Base-by-base conservation (phyloP, 352 stramenopile genomes). In the Phytophthora lateralis region DNA sequence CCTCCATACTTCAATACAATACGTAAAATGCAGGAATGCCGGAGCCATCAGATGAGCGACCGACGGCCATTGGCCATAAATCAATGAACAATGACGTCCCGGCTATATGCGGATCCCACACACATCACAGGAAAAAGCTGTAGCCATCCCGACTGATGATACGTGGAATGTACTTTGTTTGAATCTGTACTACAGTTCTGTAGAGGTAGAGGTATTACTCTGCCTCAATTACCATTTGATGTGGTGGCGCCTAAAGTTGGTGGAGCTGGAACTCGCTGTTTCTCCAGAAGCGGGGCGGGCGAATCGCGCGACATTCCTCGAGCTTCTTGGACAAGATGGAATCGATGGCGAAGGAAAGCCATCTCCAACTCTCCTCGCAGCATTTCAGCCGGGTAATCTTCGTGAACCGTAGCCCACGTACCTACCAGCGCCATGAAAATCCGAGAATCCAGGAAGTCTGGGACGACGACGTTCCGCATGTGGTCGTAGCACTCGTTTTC, bases 351-450 rank as follows among this genome's bases (percentile, higher is more conserved):
- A 34, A 94, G 61, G 62, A 90, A 94, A 12, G 85, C 85, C 75
- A 91, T 90, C 55, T 94, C 85, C 44, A 94, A 73, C 63, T 94
- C 85, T 20, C 80, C 79, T 20, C 82, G 77, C 20, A 94, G 71
- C 73, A 92, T 90, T 58, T 92, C 81, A 37, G 73, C 73, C 26
- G 80, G 79, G 52, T 91, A 91, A 27, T 88, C 80, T 32, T 92
- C 82, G 50, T 91, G 73, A 41, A 94, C 80, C 1, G 75, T 71
- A 17, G 82, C 74, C 85, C 85, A 94, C 41, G 85, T 84, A 4
- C 85, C 85, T 18, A 94, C 82, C 9, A 94, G 70, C 20, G 79
- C 81, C 85, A 94, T 94, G 63, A 94, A 92, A 55, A 94, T 88
- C 4, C 82, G 76, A 47, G 85, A 94, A 49, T 92, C 85, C 17